Conservation (phyloP, 176 grass and related monocot genomes). For the Poa pratensis region DNA sequence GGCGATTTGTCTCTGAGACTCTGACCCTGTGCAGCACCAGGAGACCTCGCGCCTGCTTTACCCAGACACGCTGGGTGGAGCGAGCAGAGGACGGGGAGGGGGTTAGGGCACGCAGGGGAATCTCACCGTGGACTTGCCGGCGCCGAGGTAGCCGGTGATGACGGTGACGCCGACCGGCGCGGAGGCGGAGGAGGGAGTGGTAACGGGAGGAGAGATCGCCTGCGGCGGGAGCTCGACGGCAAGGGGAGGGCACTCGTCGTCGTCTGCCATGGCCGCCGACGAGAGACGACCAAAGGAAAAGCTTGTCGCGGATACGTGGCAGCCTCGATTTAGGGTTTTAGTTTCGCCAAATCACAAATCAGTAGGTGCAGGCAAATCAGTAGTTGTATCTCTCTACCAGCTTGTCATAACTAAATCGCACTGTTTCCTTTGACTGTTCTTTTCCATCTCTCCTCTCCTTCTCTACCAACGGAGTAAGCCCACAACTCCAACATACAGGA, state of each 20-base stretch:
- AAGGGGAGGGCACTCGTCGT: conserved; percentile 68
- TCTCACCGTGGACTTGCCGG: conserved; percentile 89
- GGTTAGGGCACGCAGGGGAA: conserved; percentile 34
- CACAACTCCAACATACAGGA: no score
- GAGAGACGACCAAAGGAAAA: background rate
- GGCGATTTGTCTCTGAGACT: background rate
- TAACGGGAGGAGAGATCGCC: background rate
- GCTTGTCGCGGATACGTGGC: background rate
- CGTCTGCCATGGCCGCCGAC: conserved; percentile 57
- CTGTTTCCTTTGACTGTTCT: no score
- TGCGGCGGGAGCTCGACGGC: conserved; percentile 54
- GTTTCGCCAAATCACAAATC: background rate
- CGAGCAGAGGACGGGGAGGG: background rate
- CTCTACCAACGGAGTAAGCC: no score
- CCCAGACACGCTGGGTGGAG: background rate
- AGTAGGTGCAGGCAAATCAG: no score
- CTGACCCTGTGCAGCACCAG: background rate
- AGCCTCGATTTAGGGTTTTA: background rate
- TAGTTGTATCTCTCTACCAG: no score
- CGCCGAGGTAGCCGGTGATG: conserved; percentile 94
- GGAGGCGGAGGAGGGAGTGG: background rate
- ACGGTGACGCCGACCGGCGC: conserved; percentile 85
- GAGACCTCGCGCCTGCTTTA: background rate
- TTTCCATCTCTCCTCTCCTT: no score
- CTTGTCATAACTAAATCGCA: no score